These are phyloP conservation scores for Paspalum notatum DNA, from an alignment of 176 grass and related monocot species.

Conservation along the genomic window DNA sequence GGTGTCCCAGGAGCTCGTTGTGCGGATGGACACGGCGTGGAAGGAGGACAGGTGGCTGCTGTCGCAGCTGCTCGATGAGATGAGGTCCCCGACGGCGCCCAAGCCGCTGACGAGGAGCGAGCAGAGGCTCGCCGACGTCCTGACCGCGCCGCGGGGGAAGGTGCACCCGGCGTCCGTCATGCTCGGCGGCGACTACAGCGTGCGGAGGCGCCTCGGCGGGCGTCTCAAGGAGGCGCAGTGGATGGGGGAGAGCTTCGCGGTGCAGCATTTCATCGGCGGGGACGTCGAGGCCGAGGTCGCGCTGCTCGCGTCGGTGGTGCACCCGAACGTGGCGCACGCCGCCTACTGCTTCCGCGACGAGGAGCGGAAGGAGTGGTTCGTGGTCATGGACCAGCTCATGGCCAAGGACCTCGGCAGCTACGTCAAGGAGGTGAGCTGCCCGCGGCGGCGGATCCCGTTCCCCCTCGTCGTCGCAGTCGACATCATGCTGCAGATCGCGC, in stretches of 20 bases:
- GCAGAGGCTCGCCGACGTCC: conserved; percentile 66
- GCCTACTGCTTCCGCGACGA: conserved; percentile 76
- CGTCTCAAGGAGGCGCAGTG: conserved; percentile 89
- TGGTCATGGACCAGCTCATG: conserved; percentile 81
- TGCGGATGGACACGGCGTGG: conserved; percentile 68
- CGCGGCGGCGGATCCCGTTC: conserved; percentile 63
- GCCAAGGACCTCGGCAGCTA: conserved; percentile 69
- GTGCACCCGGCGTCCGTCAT: conserved; percentile 62
- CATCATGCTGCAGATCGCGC: conserved; percentile 87
- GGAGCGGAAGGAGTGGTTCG: conserved; percentile 77
- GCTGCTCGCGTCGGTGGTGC: conserved; percentile 66
- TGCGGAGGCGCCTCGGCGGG: conserved; percentile 63
- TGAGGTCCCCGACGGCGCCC: conserved; percentile 37
- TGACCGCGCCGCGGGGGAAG: conserved; percentile 58
- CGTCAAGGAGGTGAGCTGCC: conserved; percentile 66
- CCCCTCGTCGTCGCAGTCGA: conserved; percentile 70
- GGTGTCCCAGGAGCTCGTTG: conserved; percentile 48
- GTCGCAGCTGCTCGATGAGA: conserved; percentile 69
- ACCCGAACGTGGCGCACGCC: conserved; percentile 72
- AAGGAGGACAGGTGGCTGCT: conserved; percentile 86
- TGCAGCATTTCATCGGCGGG: conserved; percentile 81
- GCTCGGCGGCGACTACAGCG: conserved; percentile 68
- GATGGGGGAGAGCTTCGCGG: conserved; percentile 76
- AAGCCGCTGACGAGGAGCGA: conserved; percentile 61
- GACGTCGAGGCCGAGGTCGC: conserved; percentile 64